Conservation (phyloP, 2,329 filamentous ascomycete genomes). For the Alternaria hordeiaustralica region DNA sequence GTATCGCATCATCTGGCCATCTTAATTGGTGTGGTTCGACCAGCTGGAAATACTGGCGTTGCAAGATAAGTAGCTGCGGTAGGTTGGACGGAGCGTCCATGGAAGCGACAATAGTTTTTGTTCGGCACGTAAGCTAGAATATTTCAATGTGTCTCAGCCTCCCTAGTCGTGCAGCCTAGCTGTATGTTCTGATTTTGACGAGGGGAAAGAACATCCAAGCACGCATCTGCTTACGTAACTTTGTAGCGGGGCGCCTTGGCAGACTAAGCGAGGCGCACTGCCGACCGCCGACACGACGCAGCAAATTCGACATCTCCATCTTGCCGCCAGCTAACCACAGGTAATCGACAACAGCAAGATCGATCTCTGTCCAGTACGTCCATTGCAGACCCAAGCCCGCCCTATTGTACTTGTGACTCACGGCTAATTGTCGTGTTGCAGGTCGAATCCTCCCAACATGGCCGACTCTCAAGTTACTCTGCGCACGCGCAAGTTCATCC, state of each 20-base stretch:
- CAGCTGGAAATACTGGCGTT: slow-evolving; percentile 80
- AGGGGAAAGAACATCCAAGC: slow-evolving; percentile 4
- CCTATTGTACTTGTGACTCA: slow-evolving; percentile 4
- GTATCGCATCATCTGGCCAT: slow-evolving; percentile 65
- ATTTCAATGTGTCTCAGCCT: neutral
- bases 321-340: slow-evolving; percentile 42
- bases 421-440: slow-evolving; percentile 28
- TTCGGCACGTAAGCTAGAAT: neutral
- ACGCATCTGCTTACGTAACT: slow-evolving; percentile 30
- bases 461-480: slow-evolving; percentile 71
- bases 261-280: slow-evolving; percentile 18
- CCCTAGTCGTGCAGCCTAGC: neutral
- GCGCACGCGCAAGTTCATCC: slow-evolving; percentile 99
- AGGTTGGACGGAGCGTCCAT: slow-evolving; percentile 19
- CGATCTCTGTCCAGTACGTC: slow-evolving; percentile 44
- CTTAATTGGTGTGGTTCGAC: slow-evolving; percentile 66
- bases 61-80: slow-evolving; percentile 55
- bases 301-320: slow-evolving; percentile 38
- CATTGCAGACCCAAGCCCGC: slow-evolving; percentile 10
- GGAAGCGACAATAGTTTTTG: neutral
- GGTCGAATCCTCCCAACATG: slow-evolving; percentile 68
- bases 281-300: slow-evolving; percentile 21
- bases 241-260: slow-evolving; percentile 20
- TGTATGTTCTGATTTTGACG: neutral
- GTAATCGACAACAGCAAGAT: slow-evolving; percentile 43